Base-by-base conservation (phyloP, 1,284 basidiomycete genomes). In the Fomitopsis schrenkii region DNA sequence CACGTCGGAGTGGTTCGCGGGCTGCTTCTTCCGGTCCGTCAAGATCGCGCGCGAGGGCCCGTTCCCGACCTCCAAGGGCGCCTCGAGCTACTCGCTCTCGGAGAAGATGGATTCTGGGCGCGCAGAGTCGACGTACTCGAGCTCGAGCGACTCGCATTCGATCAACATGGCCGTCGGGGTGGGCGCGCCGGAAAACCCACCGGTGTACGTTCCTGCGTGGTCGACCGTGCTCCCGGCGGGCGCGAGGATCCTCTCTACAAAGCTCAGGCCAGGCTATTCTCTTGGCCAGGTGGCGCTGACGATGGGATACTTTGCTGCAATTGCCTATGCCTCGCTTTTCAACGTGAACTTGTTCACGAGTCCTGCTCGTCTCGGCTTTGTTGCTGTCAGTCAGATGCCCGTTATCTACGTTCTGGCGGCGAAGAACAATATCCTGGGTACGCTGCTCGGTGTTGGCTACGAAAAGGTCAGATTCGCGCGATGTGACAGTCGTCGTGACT, bases 351-450 rank as follows among this genome's bases (percentile, higher is more conserved):
- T 83, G 8, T 83, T 91, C 70, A 75, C 76, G 8, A 75, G 84
- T 61, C 75, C 81, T 9, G 59, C 73, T 4, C 80, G 84, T 1
- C 69, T 78, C 40, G 92, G 89, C 0, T 90, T 83, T 76, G 77
- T 94, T 35, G 82, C 83, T 0, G 71, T 82, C 30, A 84, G 89
- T 1, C 90, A 93, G 68, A 70, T 94, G 15, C 91, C 92, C 0
- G 79, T 92, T 56, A 80, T 91, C 38, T 79, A 91, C 64, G 79
- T 84, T 1, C 79, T 93, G 19, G 86, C 85, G 0, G 81, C 85
- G 28, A 94, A 94, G 80, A 90, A 90, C 70, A 93, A 88, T 65
- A 65, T 89, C 22, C 69, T 90, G 14, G 83, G 88, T 3, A 76
- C 80, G 60, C 70, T 90, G 10, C 73, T 88, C 57, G 89, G 90